Evolutionary conservation across 768 basidiomycete species (phyloP), one percentile per base, ranked within the genome.

Genomic region (Trametes villosa): DNA sequence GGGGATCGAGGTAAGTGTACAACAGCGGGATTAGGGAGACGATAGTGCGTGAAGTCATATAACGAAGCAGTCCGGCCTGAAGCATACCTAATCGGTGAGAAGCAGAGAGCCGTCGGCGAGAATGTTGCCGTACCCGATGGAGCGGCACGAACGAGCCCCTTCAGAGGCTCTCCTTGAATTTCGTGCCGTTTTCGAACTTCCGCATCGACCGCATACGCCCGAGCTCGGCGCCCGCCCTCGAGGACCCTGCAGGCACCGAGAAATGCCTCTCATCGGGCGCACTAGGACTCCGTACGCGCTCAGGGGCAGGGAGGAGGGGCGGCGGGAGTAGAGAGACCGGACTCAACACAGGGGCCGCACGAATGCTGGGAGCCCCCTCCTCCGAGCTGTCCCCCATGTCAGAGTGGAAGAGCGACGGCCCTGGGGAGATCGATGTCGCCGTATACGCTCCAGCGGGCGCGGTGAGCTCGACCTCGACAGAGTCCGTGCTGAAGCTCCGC

Each of bases 101-200:
- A 9, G 24, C 22, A 27, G 22, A 8, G 11, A 38, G 41, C n/a
- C n/a, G n/a, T n/a, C n/a, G n/a, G 41, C 6, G 13, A 22, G 27
- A 48, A 8, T 17, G 46, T 17, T 1, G 17, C 27, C 30, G 62
- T 41, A 55, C 59, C 17, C 51, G 54, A n/a, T n/a, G n/a, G n/a
- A n/a, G n/a, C 48, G 65, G 11, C 34, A 6, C 22, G 44, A 20
- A 45, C 8, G 29, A 49, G 3, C 7, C 20, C 22, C 20, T 3
- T 57, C 30, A 57, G 13, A 57, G 30, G 38, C 56, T 57, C 57
- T 72, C 71, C 62, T 63, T 70, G 68, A 72, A 72, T 59, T 70
- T 69, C 24, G 70, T 71, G 1, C 71, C 71, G 50, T 64, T 67
- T n/a, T 69, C 65, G 57, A 71, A 70, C 55, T 66, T 71, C 17